Evolutionary conservation across 2,329 filamentous ascomycete genomes (phyloP).

Genomic region (Penicillium sp.): DNA sequence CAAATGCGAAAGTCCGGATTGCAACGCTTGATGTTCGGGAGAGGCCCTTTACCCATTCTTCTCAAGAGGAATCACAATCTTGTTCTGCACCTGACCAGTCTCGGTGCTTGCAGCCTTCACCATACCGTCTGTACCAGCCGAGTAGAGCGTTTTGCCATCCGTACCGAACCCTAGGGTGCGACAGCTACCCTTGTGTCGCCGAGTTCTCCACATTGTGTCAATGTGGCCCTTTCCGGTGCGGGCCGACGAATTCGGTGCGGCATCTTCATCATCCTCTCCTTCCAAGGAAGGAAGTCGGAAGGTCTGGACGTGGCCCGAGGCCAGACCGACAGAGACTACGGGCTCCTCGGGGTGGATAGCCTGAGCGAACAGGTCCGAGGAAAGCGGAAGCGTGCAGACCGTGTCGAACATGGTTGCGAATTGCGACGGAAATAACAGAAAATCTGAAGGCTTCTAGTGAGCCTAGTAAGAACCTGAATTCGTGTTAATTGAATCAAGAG

Average conservation of each 20-base stretch:
- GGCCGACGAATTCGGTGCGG: constrained; percentile 39
- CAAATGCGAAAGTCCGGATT: background rate
- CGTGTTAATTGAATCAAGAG: background rate
- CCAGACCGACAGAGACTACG: constrained; percentile 79
- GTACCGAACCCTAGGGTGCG: constrained; percentile 73
- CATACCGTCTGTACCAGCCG: constrained; percentile 61
- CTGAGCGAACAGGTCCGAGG: constrained; percentile 83
- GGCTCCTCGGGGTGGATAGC: constrained; percentile 81
- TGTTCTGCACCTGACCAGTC: constrained; percentile 70
- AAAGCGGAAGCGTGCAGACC: constrained; percentile 82
- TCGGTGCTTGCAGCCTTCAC: constrained; percentile 59
- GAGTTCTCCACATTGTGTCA: constrained; percentile 80
- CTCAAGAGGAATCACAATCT: constrained; percentile 68
- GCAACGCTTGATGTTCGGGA: constrained; percentile 5
- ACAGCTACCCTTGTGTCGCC: constrained; percentile 91
- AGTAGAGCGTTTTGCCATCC: constrained; percentile 69
- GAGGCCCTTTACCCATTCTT: constrained; percentile 40
- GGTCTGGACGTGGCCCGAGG: constrained; percentile 80
- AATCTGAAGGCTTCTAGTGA: background rate
- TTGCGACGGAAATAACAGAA: background rate
- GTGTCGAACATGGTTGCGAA: constrained; percentile 73
- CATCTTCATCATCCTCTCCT: constrained; percentile 51
- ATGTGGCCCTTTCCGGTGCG: constrained; percentile 70
- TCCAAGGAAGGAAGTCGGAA: constrained; percentile 67
- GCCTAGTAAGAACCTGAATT: background rate